Conservation (phyloP, 2,329 filamentous ascomycete species). For the Beauveria sp. region DNA sequence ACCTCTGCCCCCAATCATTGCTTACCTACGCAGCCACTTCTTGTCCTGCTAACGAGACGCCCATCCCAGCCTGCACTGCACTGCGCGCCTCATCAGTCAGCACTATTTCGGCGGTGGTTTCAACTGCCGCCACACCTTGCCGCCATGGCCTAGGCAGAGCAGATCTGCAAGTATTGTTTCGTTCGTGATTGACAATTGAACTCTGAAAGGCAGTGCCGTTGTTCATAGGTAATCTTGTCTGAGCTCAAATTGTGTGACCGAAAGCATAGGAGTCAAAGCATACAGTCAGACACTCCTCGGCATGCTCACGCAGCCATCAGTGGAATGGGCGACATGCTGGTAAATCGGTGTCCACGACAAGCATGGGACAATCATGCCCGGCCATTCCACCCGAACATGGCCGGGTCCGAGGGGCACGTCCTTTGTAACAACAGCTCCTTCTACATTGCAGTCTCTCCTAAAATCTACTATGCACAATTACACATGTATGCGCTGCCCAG, state of each 20-base stretch:
- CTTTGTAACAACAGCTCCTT: background rate
- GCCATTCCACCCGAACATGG: background rate
- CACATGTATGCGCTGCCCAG: background rate
- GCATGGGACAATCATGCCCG: background rate
- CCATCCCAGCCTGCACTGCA: background rate
- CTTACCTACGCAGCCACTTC: background rate
- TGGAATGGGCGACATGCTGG: too few relatives aligned
- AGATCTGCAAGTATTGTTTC: background rate
- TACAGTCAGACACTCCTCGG: background rate
- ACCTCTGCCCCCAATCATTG: background rate
- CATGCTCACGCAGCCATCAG: background rate
- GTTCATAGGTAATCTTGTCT: background rate
- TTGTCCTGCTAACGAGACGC: background rate
- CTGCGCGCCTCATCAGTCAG: conserved; percentile 1
- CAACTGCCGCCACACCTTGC: conserved; percentile 5
- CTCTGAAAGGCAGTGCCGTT: background rate
- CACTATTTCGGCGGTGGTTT: conserved; percentile 2
- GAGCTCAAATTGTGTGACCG: background rate
- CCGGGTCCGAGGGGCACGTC: background rate
- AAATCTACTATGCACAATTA: background rate
- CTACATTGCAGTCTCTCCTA: too few relatives aligned
- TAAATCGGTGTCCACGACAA: background rate
- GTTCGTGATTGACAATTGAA: background rate
- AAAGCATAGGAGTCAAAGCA: background rate
- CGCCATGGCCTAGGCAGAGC: background rate